Base-by-base conservation (phyloP, 352 stramenopile species). In the Plasmopara viticola region DNA sequence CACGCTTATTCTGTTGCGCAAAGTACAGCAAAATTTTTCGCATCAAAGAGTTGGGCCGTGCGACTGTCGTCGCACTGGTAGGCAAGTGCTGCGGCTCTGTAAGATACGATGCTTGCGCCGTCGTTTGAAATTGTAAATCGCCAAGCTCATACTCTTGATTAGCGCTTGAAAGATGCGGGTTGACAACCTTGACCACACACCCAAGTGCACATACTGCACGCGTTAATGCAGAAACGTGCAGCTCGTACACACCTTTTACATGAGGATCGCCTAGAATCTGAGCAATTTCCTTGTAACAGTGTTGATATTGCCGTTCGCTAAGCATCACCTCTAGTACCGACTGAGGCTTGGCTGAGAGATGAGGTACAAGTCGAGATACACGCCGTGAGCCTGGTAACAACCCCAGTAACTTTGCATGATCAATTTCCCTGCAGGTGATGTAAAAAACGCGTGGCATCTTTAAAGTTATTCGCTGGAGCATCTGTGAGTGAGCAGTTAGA, bases 171-270 rank as follows among this genome's bases (percentile, higher is more conserved):
- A 82, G 40, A 18, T 78, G 68, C 7, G 65, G 66, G 29, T 78
- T 80, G 6, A 76, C 66, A 28, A 86, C 72, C 30, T 78, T 84
- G 9, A 76, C 77, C 15, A 88, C 79, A 48, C 79, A 98, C 2
- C 96, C 96, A 15, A 98, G 70, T n/a, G 90, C 74, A 50, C 93
- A 92, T 30, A 98, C 67, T 13, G 90, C 81, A 3, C 86, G 77
- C 31, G 94, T 92, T 39, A 96, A 67, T 7, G 94, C 64, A n/a
- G 94, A 88, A 7, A 95, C 88, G 29, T 95, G 73, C 9, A 95
- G 77, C 64, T 99, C 95, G 64, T 98, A 99, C 15, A 98, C 85
- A 14, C 84, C 85, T 8, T 83, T 72, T 9, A 98, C 72, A 4
- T 74, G 59, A 9, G 87, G 71, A 49, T 96, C 74, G 35, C 80